Evolutionary conservation across 2,329 filamentous ascomycete species (phyloP).

Genomic region (Penicillium sp.): DNA sequence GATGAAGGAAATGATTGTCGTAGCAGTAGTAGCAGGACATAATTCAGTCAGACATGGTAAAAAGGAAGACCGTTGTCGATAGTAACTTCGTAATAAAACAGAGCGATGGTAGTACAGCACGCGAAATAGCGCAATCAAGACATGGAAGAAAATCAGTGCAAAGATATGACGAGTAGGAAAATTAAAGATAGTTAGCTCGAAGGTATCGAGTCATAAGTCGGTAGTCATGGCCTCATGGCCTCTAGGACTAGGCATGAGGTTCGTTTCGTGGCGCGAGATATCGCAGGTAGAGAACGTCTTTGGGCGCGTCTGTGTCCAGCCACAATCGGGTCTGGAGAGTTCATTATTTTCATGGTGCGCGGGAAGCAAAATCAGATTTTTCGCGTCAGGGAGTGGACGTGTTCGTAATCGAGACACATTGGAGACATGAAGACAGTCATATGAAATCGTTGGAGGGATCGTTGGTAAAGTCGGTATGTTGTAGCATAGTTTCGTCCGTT

Average conservation of each 20-base stretch:
- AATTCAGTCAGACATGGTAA: not conserved
- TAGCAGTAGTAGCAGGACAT: not conserved
- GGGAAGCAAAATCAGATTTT: not conserved
- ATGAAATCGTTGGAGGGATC: slow-evolving; percentile 14
- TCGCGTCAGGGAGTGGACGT: slow-evolving; percentile 8
- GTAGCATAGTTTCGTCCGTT: not conserved
- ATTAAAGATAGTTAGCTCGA: slow-evolving; percentile 11
- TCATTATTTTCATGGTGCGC: slow-evolving; percentile 14
- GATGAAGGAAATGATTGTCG: not conserved
- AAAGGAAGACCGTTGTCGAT: not conserved
- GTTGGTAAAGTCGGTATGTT: slow-evolving; percentile 8
- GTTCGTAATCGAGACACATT: slow-evolving; percentile 13
- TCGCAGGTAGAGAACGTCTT: slow-evolving; percentile 5
- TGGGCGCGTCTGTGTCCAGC: slow-evolving; percentile 2
- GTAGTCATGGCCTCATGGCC: slow-evolving; percentile 5
- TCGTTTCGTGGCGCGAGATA: slow-evolving; percentile 1
- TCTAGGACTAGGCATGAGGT: not conserved
- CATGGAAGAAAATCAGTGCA: not conserved
- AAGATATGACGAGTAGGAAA: not conserved
- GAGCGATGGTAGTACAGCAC: slow-evolving; percentile 4
- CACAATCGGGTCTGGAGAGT: slow-evolving; percentile 3
- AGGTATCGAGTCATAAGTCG: slow-evolving; percentile 9
- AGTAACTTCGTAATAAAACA: not conserved
- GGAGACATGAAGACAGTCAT: not conserved
- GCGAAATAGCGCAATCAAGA: not conserved